Conservation (phyloP, 164 flowering plant species). For the Vitis cinerea region DNA sequence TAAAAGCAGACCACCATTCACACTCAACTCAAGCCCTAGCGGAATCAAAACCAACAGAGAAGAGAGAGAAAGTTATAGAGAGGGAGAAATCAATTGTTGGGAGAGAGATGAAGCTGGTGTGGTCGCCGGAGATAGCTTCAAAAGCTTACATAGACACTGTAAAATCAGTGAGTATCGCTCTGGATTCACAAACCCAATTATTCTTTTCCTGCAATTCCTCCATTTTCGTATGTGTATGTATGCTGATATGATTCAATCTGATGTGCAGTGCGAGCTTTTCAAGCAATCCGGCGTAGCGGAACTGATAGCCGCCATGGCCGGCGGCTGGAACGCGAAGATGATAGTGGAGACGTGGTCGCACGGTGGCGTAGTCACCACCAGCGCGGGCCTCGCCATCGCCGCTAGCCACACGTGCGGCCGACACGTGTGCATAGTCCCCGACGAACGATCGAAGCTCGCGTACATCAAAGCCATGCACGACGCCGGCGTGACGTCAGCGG, state of each 20-base stretch:
- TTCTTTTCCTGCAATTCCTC: neutral
- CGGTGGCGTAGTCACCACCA: slow-evolving; percentile 51
- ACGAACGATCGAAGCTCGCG: slow-evolving; percentile 49
- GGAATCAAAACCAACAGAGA: no score
- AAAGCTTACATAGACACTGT: slow-evolving; percentile 44
- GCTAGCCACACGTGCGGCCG: slow-evolving; percentile 58
- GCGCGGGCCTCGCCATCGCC: slow-evolving; percentile 71
- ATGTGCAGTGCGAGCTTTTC: slow-evolving; percentile 31
- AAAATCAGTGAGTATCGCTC: slow-evolving; percentile 26
- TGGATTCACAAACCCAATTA: neutral
- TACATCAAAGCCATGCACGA: slow-evolving; percentile 38
- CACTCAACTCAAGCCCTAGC: no score
- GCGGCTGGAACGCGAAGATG: slow-evolving; percentile 42
- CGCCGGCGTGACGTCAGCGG: slow-evolving; percentile 34
- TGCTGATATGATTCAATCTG: neutral
- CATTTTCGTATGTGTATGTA: no score
- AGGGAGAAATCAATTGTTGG: no score
- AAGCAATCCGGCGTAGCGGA: slow-evolving; percentile 42
- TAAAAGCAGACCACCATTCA: neutral
- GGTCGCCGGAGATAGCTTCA: slow-evolving; percentile 44
- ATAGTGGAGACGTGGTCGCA: slow-evolving; percentile 58
- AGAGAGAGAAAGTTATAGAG: neutral
- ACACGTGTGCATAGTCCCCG: slow-evolving; percentile 80
- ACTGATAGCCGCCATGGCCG: slow-evolving; percentile 49
- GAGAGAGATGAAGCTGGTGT: slow-evolving; percentile 38